These are phyloP conservation scores for Rauvolfia tetraphylla DNA, from an alignment of 257 asterid genomes.

Conservation along the genomic window DNA sequence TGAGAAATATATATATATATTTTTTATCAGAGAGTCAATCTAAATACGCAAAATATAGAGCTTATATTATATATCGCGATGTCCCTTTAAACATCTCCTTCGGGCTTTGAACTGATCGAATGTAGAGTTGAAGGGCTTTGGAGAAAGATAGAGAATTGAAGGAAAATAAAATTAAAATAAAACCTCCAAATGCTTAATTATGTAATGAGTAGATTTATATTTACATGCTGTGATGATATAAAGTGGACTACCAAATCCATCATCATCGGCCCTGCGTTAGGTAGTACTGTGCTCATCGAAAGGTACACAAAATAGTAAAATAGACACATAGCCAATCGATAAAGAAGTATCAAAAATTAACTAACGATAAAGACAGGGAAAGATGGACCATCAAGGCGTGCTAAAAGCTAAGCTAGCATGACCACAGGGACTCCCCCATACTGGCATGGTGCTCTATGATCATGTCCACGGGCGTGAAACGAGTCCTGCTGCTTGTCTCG, in stretches of 20 bases:
- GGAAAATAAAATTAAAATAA: not conserved
- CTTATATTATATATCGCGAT: too few relatives aligned
- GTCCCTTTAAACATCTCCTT: too few relatives aligned
- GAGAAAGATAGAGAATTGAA: too few relatives aligned
- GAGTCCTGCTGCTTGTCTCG: not conserved
- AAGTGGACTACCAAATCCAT: not conserved
- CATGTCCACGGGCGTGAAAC: not conserved
- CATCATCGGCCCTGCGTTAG: not conserved
- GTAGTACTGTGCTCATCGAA: not conserved
- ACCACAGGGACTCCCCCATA: not conserved
- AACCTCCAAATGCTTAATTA: not conserved
- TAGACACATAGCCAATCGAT: not conserved
- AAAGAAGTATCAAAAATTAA: not conserved
- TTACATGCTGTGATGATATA: not conserved
- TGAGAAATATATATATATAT: too few relatives aligned
- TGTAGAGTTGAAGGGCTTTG: too few relatives aligned
- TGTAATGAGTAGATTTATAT: not conserved
- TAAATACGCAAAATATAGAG: too few relatives aligned
- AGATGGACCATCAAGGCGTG: not conserved
- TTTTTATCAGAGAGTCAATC: too few relatives aligned
- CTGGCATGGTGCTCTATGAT: not conserved
- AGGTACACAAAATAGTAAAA: not conserved
- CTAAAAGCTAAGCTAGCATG: not conserved
- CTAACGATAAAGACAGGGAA: not conserved
- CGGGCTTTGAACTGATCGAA: too few relatives aligned